A percentile compares a stretch with the other conserved stretches of the same genome.
phyloP scores from a whole-genome alignment of 768 basidiomycete species.

The Amanita pallidorosea region DNA sequence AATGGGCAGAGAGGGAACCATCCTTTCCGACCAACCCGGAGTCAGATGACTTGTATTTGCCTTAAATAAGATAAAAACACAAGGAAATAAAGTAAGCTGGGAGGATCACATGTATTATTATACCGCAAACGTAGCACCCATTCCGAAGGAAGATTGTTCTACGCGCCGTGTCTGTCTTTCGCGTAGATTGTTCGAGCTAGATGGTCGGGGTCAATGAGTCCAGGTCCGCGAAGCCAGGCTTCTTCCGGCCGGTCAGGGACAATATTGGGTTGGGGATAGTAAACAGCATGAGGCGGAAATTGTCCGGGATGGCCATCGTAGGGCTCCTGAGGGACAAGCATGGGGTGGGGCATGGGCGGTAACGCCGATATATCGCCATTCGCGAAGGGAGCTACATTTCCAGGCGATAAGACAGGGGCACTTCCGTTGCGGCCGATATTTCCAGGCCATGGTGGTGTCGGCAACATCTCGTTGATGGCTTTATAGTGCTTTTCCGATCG shows the following conservation, averaged over 20 bases:
- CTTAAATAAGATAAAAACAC: slow-evolving; percentile 7
- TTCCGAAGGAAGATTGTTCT: slow-evolving; percentile 4
- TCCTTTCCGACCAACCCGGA: background rate
- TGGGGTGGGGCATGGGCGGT: slow-evolving; percentile 16
- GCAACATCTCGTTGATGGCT: background rate
- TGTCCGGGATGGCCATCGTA: slow-evolving; percentile 4
- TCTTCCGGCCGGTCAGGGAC: background rate
- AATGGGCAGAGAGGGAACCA: slow-evolving; percentile 39
- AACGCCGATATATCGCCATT: slow-evolving; percentile 20
- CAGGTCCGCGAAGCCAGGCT: slow-evolving; percentile 6
- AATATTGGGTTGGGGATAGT: background rate
- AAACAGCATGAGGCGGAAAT: background rate
- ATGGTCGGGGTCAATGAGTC: slow-evolving; percentile 5
- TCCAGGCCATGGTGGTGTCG: slow-evolving; percentile 1
- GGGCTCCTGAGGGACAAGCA: slow-evolving; percentile 13
- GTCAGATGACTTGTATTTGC: slow-evolving; percentile 2
- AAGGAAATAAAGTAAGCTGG: background rate
- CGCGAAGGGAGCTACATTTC: slow-evolving; percentile 10
- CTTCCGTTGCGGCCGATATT: background rate
- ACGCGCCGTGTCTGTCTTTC: slow-evolving; percentile 30
- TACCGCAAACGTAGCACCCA: background rate
- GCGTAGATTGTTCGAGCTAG: slow-evolving; percentile 48
- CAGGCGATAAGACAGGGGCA: slow-evolving; percentile 1
- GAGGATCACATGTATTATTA: slow-evolving; percentile 1
- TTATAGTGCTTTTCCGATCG: slow-evolving; percentile 1